A percentile compares a stretch with the other conserved stretches of the same genome.
Evolutionary conservation across 2,329 filamentous ascomycete species (phyloP).

Genomic region (Aspergillus arachidicola): DNA sequence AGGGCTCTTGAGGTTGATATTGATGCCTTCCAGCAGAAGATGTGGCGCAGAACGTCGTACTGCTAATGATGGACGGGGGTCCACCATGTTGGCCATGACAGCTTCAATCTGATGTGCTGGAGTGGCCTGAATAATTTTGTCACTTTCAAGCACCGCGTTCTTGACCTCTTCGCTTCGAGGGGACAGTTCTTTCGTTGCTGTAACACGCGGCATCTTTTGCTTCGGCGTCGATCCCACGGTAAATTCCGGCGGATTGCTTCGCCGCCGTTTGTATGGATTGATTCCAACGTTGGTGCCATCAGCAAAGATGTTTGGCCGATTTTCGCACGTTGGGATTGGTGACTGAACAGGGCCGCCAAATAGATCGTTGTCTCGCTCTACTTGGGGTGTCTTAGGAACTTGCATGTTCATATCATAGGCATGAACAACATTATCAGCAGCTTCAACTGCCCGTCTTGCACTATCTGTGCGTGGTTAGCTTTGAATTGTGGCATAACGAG

Average conservation of each 20-base stretch:
- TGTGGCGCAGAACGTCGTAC: conserved; percentile 40
- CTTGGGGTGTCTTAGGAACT: conserved; percentile 64
- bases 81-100: conserved; percentile 42
- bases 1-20: conserved; percentile 36
- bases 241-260: conserved; percentile 44
- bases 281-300: conserved; percentile 47
- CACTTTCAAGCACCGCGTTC: conserved; percentile 46
- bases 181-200: conserved; percentile 38
- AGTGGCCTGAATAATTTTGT: conserved; percentile 42
- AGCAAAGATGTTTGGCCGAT: conserved; percentile 44
- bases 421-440: conserved; percentile 74
- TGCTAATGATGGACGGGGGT: conserved; percentile 38
- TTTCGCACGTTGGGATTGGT: conserved; percentile 31
- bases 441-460: conserved; percentile 70
- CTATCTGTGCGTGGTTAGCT: conserved; percentile 56
- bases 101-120: conserved; percentile 41
- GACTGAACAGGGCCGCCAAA: conserved; percentile 29
- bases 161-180: conserved; percentile 44
- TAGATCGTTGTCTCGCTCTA: conserved; percentile 41
- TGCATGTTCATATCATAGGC: conserved; percentile 76
- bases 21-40: conserved; percentile 39
- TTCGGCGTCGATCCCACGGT: conserved; percentile 37
- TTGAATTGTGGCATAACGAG: neutral
- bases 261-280: conserved; percentile 49
- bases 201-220: conserved; percentile 36